A percentile compares a stretch with the other conserved stretches of the same genome.
Conservation (phyloP, 805 yeast species). For the Starmerella geochares region DNA sequence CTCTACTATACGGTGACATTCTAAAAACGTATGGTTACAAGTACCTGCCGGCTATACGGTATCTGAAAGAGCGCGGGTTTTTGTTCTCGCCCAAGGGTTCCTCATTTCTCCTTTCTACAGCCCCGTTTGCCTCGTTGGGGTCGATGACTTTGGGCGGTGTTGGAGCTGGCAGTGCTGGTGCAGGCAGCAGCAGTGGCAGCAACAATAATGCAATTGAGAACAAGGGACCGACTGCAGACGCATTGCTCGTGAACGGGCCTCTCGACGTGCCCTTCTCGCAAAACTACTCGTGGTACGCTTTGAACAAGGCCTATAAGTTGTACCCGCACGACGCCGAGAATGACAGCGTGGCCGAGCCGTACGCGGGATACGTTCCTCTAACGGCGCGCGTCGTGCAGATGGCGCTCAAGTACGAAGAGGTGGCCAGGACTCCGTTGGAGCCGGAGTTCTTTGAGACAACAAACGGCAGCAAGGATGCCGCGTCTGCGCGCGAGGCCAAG, state of each 20-base stretch:
- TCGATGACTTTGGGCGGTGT: constrained; percentile 3
- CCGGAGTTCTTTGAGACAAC: constrained; percentile 13
- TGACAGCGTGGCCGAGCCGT: constrained; percentile 29
- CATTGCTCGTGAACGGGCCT: background rate
- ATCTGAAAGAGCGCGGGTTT: constrained; percentile 42
- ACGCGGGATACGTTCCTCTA: constrained; percentile 77
- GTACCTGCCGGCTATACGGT: constrained; percentile 40
- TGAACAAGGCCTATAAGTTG: constrained; percentile 18
- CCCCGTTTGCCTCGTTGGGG: constrained; percentile 25
- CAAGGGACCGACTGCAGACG: background rate
- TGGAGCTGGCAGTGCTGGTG: background rate
- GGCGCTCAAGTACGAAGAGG: constrained; percentile 12
- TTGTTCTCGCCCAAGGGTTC: constrained; percentile 31
- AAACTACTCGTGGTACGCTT: constrained; percentile 17
- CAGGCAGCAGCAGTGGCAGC: background rate
- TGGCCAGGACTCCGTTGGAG: constrained; percentile 16
- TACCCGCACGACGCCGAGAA: constrained; percentile 27
- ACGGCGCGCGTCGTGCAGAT: constrained; percentile 55
- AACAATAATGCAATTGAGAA: background rate
- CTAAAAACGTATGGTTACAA: constrained; percentile 56
- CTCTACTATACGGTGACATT: constrained; percentile 36
- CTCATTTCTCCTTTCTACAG: constrained; percentile 25
- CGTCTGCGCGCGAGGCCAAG: constrained; percentile 28
- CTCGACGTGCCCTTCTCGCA: constrained; percentile 10
- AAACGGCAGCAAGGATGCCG: constrained; percentile 9